Percentiles rank a stretch among this genome's conserved stretches.
Evolutionary conservation across 768 basidiomycete species (phyloP).

Genomic region (Mycena haematopus): DNA sequence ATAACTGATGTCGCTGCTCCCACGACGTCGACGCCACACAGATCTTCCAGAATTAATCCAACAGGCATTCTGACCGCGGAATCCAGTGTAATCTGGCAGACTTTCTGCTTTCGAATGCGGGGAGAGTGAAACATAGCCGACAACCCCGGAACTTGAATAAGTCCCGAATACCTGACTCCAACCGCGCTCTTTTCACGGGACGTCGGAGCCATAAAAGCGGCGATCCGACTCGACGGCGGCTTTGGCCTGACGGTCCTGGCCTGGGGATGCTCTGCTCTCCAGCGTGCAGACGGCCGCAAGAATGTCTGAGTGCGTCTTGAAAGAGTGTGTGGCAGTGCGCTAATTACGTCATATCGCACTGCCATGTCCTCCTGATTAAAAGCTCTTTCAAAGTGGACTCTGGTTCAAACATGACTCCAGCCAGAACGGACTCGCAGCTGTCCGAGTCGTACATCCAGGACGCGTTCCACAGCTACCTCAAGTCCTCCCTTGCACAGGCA

Average conservation of each 20-base stretch:
- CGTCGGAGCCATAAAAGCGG: neutral
- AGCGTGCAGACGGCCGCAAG: neutral
- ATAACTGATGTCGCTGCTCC: too few relatives aligned
- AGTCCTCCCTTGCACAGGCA: conserved; percentile 78
- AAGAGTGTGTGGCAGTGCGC: neutral
- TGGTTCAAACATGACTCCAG: conserved; percentile 7
- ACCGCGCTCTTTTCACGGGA: neutral
- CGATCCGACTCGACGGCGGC: neutral
- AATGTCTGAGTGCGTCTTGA: neutral
- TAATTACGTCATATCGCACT: neutral
- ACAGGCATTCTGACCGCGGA: too few relatives aligned
- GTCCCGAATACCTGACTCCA: too few relatives aligned
- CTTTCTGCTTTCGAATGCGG: too few relatives aligned
- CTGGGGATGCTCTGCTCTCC: neutral
- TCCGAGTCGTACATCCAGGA: conserved; percentile 75
- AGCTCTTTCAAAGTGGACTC: neutral
- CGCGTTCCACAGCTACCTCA: conserved; percentile 83
- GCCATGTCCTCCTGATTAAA: neutral
- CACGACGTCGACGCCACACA: too few relatives aligned
- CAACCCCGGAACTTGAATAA: too few relatives aligned
- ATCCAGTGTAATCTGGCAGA: too few relatives aligned
- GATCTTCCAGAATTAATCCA: too few relatives aligned
- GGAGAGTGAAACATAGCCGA: too few relatives aligned
- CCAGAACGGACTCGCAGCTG: conserved; percentile 38
- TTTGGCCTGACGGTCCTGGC: too few relatives aligned